Base-by-base conservation (phyloP, 306 rosid genomes). In the Adenanthera pavonina region DNA sequence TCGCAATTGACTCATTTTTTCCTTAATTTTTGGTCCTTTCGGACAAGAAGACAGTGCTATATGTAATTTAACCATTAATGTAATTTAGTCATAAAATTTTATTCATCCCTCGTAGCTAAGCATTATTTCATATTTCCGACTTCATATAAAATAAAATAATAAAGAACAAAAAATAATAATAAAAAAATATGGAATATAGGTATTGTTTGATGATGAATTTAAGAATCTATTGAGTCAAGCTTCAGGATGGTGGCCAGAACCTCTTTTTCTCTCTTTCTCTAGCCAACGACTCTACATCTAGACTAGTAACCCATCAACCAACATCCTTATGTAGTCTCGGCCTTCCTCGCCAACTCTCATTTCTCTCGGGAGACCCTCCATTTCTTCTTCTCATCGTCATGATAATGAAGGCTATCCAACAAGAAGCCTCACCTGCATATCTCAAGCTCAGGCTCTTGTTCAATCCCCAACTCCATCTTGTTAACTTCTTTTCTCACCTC, bases 401-500 rank as follows among this genome's bases (percentile, higher is more conserved):
- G 71, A 46, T 49, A 65, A 81, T 14, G 20, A 81, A 71, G 41
- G 75, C 62, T 79, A 80, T 62, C 52, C 71, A 68, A 19, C 71
- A 73, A 74, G 64, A 76, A 17, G 52, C 69, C 6, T 57, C 16
- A 4, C 78, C 75, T 15, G 46, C 57, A 36, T 43, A 67, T 59
- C 60, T 87, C 74, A 69, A 46, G 49, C 81, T 87, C 40, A 25
- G 34, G 49, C 81, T 82, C 15, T 69, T 81, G 12, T 44, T 69
- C 56, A 19, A 25, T 69, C 10, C 54, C 16, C 74, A 69, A 25
- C 54, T 19, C 52, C 40, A 44, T 46, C 74, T 69, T 25, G 17
- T 69, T 19, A 86, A 77, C 14, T 81, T 87, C 36, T 41, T 88
- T 62, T 74, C 84, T 14, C 52, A 68, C 36, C 35, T 87, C 33